These are phyloP conservation scores for Cupressus sempervirens DNA, from an alignment of 75 land plant species.

Conservation along the genomic window DNA sequence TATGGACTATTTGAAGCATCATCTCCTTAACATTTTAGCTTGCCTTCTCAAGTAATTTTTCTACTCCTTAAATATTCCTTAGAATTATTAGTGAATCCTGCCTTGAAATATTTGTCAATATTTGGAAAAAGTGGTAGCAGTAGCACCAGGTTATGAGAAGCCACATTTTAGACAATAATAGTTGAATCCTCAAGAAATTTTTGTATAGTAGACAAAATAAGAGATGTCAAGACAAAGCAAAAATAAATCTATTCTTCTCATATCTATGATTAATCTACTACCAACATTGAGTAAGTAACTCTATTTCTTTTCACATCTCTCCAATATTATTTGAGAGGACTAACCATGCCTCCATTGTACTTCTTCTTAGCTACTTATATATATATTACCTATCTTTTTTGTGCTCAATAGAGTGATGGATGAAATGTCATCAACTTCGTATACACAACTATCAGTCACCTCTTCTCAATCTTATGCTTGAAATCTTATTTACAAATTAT, in stretches of 20 bases:
- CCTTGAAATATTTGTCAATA: constrained; percentile 98
- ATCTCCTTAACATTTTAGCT: constrained; percentile 80
- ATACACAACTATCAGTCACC: no score
- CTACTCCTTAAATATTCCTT: constrained; percentile 81
- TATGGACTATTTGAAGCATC: constrained; percentile 84
- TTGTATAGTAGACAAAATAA: constrained; percentile 87
- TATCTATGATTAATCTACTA: constrained; percentile 96
- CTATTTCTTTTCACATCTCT: constrained; percentile 85
- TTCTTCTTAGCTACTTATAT: constrained; percentile 82
- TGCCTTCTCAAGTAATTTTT: constrained; percentile 58
- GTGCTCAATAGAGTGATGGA: no score
- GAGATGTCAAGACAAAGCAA: constrained; percentile 96
- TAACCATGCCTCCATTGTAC: constrained; percentile 99
- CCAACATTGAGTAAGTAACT: constrained; percentile 97
- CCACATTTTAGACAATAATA: constrained; percentile 89
- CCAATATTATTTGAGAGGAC: constrained; percentile 82
- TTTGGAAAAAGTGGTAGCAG: constrained; percentile 91
- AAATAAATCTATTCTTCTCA: constrained; percentile 87
- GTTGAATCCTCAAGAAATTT: constrained; percentile 85
- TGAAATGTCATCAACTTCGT: no score
- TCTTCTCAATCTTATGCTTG: no score
- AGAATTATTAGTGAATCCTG: constrained; percentile 85
- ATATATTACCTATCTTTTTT: no score
- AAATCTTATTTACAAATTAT: no score
- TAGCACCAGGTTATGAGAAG: constrained; percentile 82